Percentiles rank a stretch among this genome's conserved stretches.
Evolutionary conservation across 2,329 filamentous ascomycete species (phyloP).

Genomic region (Corniculantispora saksenae): DNA sequence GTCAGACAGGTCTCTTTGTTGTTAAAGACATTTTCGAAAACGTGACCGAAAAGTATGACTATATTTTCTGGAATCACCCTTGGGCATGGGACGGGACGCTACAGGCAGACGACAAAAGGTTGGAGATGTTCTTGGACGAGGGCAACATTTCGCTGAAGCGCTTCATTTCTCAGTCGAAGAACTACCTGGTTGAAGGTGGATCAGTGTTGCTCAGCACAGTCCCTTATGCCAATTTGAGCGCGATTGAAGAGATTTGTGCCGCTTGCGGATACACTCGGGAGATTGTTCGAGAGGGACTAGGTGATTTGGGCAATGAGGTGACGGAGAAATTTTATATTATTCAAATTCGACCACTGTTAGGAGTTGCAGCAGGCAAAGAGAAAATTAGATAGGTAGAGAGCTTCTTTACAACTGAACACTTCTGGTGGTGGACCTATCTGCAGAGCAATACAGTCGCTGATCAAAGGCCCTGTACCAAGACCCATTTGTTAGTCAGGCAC

Average conservation of each 20-base stretch:
- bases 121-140: constrained; percentile 1
- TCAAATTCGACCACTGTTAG: not conserved
- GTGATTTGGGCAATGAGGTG: not conserved
- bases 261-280: not conserved
- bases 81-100: not conserved
- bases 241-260: not conserved
- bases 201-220: not conserved
- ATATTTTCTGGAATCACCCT: constrained; percentile 5
- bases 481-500: too few species aligned
- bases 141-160: not conserved
- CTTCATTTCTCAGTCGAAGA: not conserved
- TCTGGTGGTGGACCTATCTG: too few species aligned
- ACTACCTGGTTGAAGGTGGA: not conserved
- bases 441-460: too few species aligned
- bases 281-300: constrained; percentile 1
- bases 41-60: not conserved
- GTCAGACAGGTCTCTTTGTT: not conserved
- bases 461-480: too few species aligned
- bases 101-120: not conserved
- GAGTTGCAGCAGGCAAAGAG: not conserved
- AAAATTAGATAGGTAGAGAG: not conserved
- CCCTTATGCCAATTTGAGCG: not conserved
- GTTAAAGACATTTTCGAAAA: not conserved
- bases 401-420: not conserved
- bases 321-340: not conserved